Evolutionary conservation across 1,284 basidiomycete genomes (phyloP), one percentile per base, ranked within the genome.

Genomic region (Mycena sp.): DNA sequence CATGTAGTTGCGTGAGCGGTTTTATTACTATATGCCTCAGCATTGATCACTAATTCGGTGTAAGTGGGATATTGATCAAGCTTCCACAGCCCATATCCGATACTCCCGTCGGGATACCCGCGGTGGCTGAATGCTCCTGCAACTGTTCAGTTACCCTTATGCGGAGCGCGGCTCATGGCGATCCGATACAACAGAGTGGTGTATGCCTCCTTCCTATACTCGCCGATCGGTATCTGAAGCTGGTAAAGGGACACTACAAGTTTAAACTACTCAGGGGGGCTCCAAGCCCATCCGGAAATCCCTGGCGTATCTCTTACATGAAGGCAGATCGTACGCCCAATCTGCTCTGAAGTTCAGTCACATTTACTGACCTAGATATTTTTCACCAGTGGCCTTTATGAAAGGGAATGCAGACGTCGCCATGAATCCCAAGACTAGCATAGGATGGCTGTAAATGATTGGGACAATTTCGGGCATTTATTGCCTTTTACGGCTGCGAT

Each of bases 361-460:
- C 32, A 35, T 14, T 35, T 14, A 35, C 32, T 35, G n/a, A n/a
- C n/a, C n/a, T n/a, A n/a, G n/a, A n/a, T n/a, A n/a, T n/a, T n/a
- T n/a, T n/a, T n/a, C n/a, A n/a, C n/a, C 17, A 45, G 44, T 28
- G 21, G 7, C 21, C 23, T 51, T 35, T 6, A 37, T 51, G 49
- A 51, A 23, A 9, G 49, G 49, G 17, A 51, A 51, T 16, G 35
- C 52, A 10, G 40, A 46, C 41, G 43, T 55, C 28, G 29, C 28
- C 4, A 54, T 41, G 16, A 54, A 54, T 28, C 52, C 54, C 4
- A 26, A 56, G 32, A 45, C 54, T 6, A 28, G 19, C 10, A 19
- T 35, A 23, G 54, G 54, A 38, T 56, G 54, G 54, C 54, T 46
- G 17, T 46, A 21, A 38, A 28, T n/a, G n/a, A n/a, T 14, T 35